phyloP scores from a whole-genome alignment of 1,284 basidiomycete genomes.

The Ganoderma multipileum region DNA sequence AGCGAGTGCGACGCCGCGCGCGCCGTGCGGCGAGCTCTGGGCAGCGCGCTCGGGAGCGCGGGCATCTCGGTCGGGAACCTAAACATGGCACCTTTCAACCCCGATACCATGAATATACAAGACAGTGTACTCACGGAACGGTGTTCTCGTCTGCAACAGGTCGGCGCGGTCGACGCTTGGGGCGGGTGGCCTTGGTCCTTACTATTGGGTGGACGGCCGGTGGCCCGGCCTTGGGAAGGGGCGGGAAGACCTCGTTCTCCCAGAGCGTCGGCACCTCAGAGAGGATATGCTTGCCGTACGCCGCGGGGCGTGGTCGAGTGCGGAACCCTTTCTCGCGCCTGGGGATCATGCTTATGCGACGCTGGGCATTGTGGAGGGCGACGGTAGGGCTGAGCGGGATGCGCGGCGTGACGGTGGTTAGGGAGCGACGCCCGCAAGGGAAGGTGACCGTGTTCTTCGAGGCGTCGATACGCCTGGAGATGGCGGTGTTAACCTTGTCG shows the following conservation, averaged over 20 bases:
- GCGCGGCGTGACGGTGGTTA: background rate
- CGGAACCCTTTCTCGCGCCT: background rate
- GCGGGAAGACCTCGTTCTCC: background rate
- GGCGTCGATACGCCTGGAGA: background rate
- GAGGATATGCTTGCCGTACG: background rate
- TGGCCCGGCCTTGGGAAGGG: background rate
- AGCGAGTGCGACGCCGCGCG: background rate
- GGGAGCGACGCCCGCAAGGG: background rate
- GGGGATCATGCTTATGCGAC: background rate
- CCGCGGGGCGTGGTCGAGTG: background rate
- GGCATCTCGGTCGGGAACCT: background rate
- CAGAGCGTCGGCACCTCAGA: background rate
- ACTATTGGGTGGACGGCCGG: background rate
- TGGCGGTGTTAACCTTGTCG: background rate
- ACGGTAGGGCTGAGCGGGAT: background rate
- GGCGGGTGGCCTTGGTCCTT: constrained; percentile 5
- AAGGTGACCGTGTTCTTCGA: background rate
- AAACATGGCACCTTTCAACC: background rate
- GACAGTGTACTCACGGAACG: background rate
- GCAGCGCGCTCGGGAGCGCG: background rate
- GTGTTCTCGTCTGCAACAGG: background rate
- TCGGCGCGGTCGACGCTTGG: background rate
- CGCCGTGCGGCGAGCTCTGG: background rate
- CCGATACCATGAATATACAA: background rate
- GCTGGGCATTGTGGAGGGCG: constrained; percentile 8